Evolutionary conservation across 345 rosid species (phyloP).

Genomic region (Gossypium anomalum): DNA sequence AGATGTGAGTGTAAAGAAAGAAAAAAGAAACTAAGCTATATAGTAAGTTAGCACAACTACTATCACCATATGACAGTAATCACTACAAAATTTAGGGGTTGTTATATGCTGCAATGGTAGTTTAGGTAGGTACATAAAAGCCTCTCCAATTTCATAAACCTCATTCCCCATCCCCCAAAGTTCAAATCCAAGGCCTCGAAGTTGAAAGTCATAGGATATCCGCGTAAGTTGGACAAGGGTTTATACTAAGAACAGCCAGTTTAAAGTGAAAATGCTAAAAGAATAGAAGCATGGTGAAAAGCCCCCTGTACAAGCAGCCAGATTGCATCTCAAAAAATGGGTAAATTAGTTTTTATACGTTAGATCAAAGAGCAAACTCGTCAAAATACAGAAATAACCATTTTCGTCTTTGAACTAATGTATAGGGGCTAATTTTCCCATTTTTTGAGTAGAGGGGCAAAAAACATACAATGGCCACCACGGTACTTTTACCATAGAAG

Average conservation of each 20-base stretch:
- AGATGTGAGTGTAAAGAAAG: conserved; percentile 6
- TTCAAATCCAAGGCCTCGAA: not conserved
- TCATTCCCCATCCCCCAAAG: not conserved
- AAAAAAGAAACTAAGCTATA: not conserved
- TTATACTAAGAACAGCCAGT: not conserved
- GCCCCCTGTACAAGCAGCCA: too few species aligned
- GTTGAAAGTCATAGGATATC: not conserved
- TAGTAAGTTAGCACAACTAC: not conserved
- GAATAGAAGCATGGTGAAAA: not conserved
- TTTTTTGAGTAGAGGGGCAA: too few species aligned
- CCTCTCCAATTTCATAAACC: too few species aligned
- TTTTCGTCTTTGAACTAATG: too few species aligned
- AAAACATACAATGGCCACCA: too few species aligned
- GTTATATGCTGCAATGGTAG: not conserved
- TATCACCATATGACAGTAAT: not conserved
- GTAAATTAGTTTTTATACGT: too few species aligned
- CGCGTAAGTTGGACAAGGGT: not conserved
- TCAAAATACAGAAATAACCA: too few species aligned
- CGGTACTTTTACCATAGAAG: not conserved
- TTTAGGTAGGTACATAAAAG: not conserved
- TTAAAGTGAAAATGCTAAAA: not conserved
- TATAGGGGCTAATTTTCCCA: too few species aligned
- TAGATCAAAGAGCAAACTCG: too few species aligned
- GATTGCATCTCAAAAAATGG: too few species aligned
- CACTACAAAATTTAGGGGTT: not conserved